Base-by-base conservation (phyloP, 345 rosid genomes). In the Populus davidiana region DNA sequence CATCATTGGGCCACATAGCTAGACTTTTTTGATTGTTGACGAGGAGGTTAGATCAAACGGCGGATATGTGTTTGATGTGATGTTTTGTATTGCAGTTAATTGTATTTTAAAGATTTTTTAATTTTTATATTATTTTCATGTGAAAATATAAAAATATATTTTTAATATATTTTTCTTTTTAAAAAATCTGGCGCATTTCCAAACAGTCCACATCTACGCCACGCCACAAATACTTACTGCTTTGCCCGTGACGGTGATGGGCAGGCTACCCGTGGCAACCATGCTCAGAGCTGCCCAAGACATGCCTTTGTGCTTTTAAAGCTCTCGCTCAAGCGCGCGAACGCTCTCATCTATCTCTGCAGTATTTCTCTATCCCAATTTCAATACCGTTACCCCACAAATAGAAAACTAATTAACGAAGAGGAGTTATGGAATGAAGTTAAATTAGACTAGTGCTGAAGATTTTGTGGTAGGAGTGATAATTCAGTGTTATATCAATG, bases 1-100 rank as follows among this genome's bases (percentile, higher is more conserved):
- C 43, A 2, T 74, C 1, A 89, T 78, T 83, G 83, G 95, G 25
- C 81, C 90, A 88, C 89, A 85, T 85, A 69, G 31, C 21, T 64
- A 83, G 83, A 85, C 89, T 91, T 79, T 77, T 4, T 68, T 35
- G 27, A 62, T 76, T 59, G 31, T 63, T 59, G 44, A n/a, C 3
- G 4, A 11, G 18, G 10, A 41, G 67, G 39, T 21, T 23, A 49
- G 39, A 82, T 84, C 81, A 63, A 59, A 86, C 93, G 95, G 92
- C 72, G 44, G 61, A n/a, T 86, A 83, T 86, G 79, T 8, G 61
- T 33, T 67, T 2, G 50, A 35, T 64, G 56, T 14, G 64, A 12
- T 41, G 44, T 10, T 11, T 41, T 12, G 47, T 43, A 43, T 11
- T 33, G 36, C 36, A 33, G 36, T 33, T 33, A 4, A 33, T 33